Percentiles rank a stretch among this genome's conserved stretches.
Evolutionary conservation across 257 asterid species (phyloP).

Genomic region (Forsythia suspensa): DNA sequence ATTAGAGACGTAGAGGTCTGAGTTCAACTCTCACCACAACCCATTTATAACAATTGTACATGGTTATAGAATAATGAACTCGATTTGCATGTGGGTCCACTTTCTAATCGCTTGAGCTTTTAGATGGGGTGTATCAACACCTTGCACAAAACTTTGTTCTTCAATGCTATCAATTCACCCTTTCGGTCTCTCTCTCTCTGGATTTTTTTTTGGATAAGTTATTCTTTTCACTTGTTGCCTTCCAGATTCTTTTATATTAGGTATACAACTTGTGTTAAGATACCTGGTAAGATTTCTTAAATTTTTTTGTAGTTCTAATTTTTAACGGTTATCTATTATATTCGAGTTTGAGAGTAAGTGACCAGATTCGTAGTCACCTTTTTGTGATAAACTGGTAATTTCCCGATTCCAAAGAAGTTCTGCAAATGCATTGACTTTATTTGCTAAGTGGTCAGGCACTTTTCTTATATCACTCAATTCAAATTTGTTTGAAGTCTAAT

Average conservation of each 20-base stretch:
- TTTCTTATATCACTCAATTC: not conserved
- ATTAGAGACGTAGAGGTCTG: not conserved
- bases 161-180: not conserved
- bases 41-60: no score
- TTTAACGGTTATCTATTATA: not conserved
- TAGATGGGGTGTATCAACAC: not conserved
- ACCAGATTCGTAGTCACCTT: not conserved
- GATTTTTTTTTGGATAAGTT: not conserved
- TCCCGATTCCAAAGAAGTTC: not conserved
- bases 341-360: not conserved
- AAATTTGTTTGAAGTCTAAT: not conserved
- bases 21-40: not conserved
- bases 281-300: not conserved
- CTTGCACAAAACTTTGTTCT: not conserved
- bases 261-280: not conserved
- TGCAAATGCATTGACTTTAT: not conserved
- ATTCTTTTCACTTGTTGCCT: not conserved
- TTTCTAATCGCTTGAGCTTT: not conserved
- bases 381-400: not conserved
- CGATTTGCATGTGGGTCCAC: not conserved
- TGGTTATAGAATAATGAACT: not conserved
- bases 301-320: no score
- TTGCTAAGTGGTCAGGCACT: conserved; percentile 9
- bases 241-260: not conserved
- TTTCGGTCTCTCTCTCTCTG: not conserved